Base-by-base conservation (phyloP, 148 eudicot species). In the Camellia granthamiana region DNA sequence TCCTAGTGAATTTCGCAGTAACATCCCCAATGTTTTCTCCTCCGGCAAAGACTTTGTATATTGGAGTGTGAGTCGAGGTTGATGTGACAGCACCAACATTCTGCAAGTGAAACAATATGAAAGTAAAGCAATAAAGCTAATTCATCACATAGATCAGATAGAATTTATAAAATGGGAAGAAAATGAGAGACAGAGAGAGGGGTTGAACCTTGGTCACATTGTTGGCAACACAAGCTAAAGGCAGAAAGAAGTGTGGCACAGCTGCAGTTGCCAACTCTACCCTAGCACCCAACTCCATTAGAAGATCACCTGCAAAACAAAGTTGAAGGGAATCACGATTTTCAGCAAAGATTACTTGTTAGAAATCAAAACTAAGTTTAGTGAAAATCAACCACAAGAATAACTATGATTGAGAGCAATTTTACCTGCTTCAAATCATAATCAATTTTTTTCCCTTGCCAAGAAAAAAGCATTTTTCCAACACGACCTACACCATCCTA, bases 401-500 rank as follows among this genome's bases (percentile, higher is more conserved):
- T 8, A 30, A 58, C 9, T 43, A 6, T 42, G 15, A 7, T 42
- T 63, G 43, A 19, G 16, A 69, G 47, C 38, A 78, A 62, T 54
- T 49, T 67, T 81, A 96, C 98, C 90, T 96, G 99, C 85, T 96
- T 96, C 69, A 96, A 85, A 85, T 96, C 99, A 84, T 92, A 96
- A 84, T 96, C 99, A 80, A 96, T 93, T 82, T 96, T 96, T 89
- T 87, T 96, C 79, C 98, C 99, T 86, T 96, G 99, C 44, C 98
- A 86, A 82, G 99, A 84, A 89, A 89, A 96, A 71, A 93, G 90
- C 99, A 96, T 93, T 86, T 96, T 96, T 70, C 99, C 99, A 43
- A 96, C 89, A 74, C 99, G 89, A 21, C 98, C 99, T 78, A 98
- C 97, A 72, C 98, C 99, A 90, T 96, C 98, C 99, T 96, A 77